These are phyloP conservation scores for Iris macrosiphon DNA, from an alignment of 106 monocot genomes.

Conservation along the genomic window DNA sequence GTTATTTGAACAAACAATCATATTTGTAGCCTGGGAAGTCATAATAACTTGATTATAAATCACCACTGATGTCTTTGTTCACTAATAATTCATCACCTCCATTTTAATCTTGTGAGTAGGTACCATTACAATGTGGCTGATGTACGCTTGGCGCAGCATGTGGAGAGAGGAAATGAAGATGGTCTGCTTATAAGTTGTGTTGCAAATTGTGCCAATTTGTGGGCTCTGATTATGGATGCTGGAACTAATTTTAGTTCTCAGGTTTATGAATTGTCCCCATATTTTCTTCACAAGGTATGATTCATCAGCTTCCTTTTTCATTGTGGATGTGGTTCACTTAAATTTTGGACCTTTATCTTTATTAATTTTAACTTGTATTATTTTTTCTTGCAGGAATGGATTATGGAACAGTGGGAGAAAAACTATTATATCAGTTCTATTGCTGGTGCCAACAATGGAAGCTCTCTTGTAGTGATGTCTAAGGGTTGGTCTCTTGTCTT, in stretches of 20 bases:
- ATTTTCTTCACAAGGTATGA: conserved; percentile 64
- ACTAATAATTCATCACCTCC: background rate
- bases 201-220: conserved; percentile 57
- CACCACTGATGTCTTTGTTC: too few relatives aligned
- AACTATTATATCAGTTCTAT: conserved; percentile 75
- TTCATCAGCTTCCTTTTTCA: too few relatives aligned
- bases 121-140: conserved; percentile 82
- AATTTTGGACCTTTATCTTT: background rate
- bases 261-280: conserved; percentile 53
- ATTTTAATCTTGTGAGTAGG: conserved; percentile 31
- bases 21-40: too few relatives aligned
- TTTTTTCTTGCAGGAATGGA: conserved; percentile 58
- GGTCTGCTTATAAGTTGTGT: conserved; percentile 64
- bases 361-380: background rate
- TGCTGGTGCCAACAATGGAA: conserved; percentile 76
- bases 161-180: conserved; percentile 68
- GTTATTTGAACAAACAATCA: too few relatives aligned
- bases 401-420: conserved; percentile 87
- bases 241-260: conserved; percentile 68
- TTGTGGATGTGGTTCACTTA: background rate
- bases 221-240: conserved; percentile 83
- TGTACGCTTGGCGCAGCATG: conserved; percentile 53
- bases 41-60: too few relatives aligned
- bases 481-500: conserved; percentile 37
- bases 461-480: conserved; percentile 83